Base-by-base conservation (phyloP, 768 basidiomycete species). In the Kwoniella pini region DNA sequence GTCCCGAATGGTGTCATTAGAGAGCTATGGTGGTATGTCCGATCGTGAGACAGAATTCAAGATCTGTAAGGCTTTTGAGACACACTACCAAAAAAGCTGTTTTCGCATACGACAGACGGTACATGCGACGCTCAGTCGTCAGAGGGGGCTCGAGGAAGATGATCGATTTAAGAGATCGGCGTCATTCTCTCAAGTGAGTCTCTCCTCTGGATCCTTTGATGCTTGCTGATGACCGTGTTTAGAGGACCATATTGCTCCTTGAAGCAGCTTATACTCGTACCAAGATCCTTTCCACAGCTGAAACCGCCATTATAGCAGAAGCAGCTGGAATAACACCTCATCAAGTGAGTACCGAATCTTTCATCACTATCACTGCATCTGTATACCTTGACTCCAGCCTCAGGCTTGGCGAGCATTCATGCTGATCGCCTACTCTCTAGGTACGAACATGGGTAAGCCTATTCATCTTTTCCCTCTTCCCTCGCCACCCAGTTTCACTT, bases 371-470 rank as follows among this genome's bases (percentile, higher is more conserved):
- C 44, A 49, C 3, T 27, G 28, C 15, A 27, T 33, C 24, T 54
- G 5, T 21, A n/a, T 22, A 39, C 38, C 6, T 30, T n/a, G n/a
- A n/a, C n/a, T n/a, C n/a, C n/a, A n/a, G n/a, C n/a, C n/a, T n/a
- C n/a, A n/a, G n/a, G n/a, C n/a, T n/a, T n/a, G n/a, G 33, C 33
- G 15, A 15, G n/a, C 26, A 31, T 33, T 27, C 27, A 44, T 28
- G 31, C 56, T 58, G 56, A 57, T 42, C 1, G 44, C 13, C 22
- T 19, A 5, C 2, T 21, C 21, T 33, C 10, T 22, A 74, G 72
- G 67, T 69, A 31, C 67, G 72, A 13, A 71, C 70, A 49, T 74
- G 72, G 72, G 72, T 74, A 63, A 44, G 70, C 52, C 31, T 24
- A 27, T n/a, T 39, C 42, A 26, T 13, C 49, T 46, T 36, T 5